Evolutionary conservation across 495 filamentous ascomycete genomes (phyloP), one percentile per base, ranked within the genome.

Genomic region (Bombardia bombarda): DNA sequence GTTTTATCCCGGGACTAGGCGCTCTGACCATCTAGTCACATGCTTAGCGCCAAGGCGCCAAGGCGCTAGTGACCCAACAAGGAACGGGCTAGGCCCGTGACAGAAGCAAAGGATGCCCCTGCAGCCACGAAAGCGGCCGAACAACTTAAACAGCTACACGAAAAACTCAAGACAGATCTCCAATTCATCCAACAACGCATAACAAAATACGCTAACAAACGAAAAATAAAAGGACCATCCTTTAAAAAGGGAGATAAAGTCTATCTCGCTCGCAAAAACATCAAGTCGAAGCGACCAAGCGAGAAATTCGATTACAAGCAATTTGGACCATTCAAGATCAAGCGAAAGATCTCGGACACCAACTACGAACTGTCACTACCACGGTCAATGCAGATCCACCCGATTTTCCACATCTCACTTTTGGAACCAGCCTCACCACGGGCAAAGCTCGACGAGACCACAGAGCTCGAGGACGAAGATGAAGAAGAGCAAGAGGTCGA

Each of bases 291-390:
- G 43, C 23, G 50, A 55, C 37, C 33, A 49, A 65, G 43, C 21
- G 38, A 56, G 16, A 63, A 66, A 47, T 40, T 66, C 14, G 38
- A 64, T 20, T 45, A 59, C 43, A 54, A 52, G 31, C 43, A 55
- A 36, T 9, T 64, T 43, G 42, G 52, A 52, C 46, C 25, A 50
- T 49, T 61, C 36, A 47, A 57, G 10, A 10, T 26, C 10, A 26
- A 26, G 24, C 24, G 24, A 26, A 26, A 26, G 24, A 26, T 26
- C 10, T 26, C 37, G 14, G 23, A 40, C 2, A 63, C 71, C 18
- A 75, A 40, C 37, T 40, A 24, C 22, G 25, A 41, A 41, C 38
- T 24, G 31, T 23, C 38, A 22, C 17, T 18, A 38, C 13, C 21
- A 38, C 36, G 36, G 24, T 23, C 24, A 41, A 4, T 30, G 33